phyloP scores from a whole-genome alignment of 768 basidiomycete genomes.

The Hericium coralloides region DNA sequence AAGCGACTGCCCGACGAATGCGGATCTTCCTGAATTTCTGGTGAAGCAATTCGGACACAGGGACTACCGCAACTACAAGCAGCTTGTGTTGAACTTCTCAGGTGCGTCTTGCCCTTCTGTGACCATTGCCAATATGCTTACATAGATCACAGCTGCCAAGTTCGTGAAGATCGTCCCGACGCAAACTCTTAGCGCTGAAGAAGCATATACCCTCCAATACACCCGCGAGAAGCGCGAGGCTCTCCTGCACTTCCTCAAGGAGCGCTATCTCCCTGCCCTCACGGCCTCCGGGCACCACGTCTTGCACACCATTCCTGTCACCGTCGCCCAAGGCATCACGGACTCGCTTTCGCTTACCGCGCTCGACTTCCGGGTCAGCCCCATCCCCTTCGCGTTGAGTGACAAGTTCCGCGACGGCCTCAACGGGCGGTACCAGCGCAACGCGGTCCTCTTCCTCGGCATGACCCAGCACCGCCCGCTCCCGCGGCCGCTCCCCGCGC shows the following conservation, averaged over 20 bases:
- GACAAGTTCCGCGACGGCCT: slow-evolving; percentile 5
- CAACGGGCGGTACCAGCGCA: slow-evolving; percentile 18
- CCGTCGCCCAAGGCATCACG: background rate
- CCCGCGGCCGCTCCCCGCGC: slow-evolving; percentile 4
- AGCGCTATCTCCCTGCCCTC: slow-evolving; percentile 19
- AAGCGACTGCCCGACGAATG: slow-evolving; percentile 12
- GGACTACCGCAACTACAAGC: slow-evolving; percentile 11
- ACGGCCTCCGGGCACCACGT: background rate
- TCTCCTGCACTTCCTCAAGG: slow-evolving; percentile 16
- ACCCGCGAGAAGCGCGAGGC: slow-evolving; percentile 12
- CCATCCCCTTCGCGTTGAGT: background rate
- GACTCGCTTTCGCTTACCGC: background rate
- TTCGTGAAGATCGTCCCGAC: too few relatives aligned
- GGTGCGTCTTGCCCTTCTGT: slow-evolving; percentile 8
- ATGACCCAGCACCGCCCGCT: slow-evolving; percentile 13
- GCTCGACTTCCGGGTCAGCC: background rate
- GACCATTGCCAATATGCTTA: too few relatives aligned
- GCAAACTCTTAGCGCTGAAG: too few relatives aligned
- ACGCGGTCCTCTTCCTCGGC: slow-evolving; percentile 18
- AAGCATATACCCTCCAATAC: background rate
- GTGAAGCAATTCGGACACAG: slow-evolving; percentile 10
- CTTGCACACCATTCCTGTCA: background rate
- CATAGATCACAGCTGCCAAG: too few relatives aligned
- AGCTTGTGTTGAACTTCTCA: slow-evolving; percentile 17
- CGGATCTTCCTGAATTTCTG: slow-evolving; percentile 1